phyloP scores from a whole-genome alignment of 2,329 filamentous ascomycete species.

The Didymella keratinophila region DNA sequence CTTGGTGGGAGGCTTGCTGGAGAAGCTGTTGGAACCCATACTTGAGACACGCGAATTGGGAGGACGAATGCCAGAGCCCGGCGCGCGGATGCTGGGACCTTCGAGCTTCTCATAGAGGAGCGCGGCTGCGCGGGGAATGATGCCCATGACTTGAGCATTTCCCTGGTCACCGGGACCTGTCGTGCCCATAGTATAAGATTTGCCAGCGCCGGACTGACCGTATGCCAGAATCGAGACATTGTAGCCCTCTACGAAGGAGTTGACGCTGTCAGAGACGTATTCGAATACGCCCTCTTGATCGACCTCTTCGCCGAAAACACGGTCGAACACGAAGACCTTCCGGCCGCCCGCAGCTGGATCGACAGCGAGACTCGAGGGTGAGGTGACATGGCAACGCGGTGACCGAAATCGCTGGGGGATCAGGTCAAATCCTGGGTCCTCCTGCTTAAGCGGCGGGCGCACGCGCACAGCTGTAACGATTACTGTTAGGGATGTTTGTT shows the following conservation, averaged over 20 bases:
- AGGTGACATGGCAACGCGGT: slow-evolving; percentile 88
- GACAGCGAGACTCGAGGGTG: slow-evolving; percentile 83
- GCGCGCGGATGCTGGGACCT: slow-evolving; percentile 63
- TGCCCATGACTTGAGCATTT: slow-evolving; percentile 78
- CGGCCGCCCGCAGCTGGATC: slow-evolving; percentile 85
- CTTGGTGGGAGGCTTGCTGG: slow-evolving; percentile 60
- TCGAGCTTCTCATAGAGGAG: slow-evolving; percentile 89
- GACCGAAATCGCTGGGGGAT: slow-evolving; percentile 95
- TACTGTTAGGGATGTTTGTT: slow-evolving; percentile 32
- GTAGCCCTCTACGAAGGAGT: slow-evolving; percentile 92
- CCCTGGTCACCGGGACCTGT: slow-evolving; percentile 82
- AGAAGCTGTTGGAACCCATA: slow-evolving; percentile 56
- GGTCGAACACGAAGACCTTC: slow-evolving; percentile 96
- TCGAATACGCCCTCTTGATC: slow-evolving; percentile 93
- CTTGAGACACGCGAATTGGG: slow-evolving; percentile 72
- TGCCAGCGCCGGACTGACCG: slow-evolving; percentile 95
- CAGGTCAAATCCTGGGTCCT: slow-evolving; percentile 91
- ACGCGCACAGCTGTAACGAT: slow-evolving; percentile 79
- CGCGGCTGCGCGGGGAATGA: slow-evolving; percentile 90
- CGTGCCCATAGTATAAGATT: slow-evolving; percentile 99
- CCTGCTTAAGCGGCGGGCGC: slow-evolving; percentile 81
- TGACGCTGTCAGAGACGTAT: slow-evolving; percentile 88
- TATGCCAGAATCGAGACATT: slow-evolving; percentile 98
- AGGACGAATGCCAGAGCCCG: slow-evolving; percentile 81
- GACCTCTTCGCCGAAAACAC: slow-evolving; percentile 85